Evolutionary conservation across 495 filamentous ascomycete genomes (phyloP).

Genomic region (Alectoria sarmentosa): DNA sequence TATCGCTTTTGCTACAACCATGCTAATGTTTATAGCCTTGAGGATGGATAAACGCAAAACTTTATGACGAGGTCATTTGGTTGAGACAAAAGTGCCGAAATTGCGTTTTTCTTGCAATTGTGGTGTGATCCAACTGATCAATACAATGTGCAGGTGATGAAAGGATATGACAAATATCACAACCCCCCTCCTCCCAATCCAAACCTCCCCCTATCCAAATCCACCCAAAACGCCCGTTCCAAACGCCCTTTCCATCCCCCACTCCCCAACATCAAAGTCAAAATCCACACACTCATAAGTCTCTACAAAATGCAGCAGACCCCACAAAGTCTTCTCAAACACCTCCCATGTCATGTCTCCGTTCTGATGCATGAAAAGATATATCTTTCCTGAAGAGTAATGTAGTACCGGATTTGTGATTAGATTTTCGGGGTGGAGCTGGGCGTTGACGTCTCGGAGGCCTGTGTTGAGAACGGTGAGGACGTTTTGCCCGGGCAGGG

Average conservation of each 20-base stretch:
- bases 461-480: neutral
- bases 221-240: neutral
- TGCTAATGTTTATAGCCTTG: too few species aligned
- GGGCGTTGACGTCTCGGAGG: neutral
- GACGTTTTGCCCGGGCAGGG: too few species aligned
- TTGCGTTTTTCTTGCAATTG: too few species aligned
- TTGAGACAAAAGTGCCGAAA: too few species aligned
- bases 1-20: too few species aligned
- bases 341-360: neutral
- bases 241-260: neutral
- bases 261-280: neutral
- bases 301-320: neutral
- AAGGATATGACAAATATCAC: neutral
- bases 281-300: neutral
- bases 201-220: neutral
- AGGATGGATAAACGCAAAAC: too few species aligned
- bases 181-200: neutral
- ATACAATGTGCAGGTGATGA: neutral
- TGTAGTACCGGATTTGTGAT: neutral
- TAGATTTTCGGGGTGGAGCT: neutral
- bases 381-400: neutral
- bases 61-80: too few species aligned
- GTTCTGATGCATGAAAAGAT: neutral
- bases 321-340: neutral
- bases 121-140: too few species aligned